Base-by-base conservation (phyloP, 345 rosid species). In the Draba incana region DNA sequence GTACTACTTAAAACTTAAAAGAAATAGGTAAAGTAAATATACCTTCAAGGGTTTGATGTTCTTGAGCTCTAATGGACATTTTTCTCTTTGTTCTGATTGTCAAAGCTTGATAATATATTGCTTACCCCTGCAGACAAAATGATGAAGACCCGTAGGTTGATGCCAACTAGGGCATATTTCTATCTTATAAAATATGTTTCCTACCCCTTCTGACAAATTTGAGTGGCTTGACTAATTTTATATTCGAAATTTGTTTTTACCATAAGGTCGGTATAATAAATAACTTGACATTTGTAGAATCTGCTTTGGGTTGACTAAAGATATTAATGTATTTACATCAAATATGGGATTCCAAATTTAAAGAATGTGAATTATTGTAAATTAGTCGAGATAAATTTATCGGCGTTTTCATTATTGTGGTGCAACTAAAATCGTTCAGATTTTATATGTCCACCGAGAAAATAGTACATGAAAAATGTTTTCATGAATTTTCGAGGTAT, bases 51-150 rank as follows among this genome's bases (percentile, higher is more conserved):
- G 3, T 66, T 66, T 66, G 77, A 25, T 50, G 61, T 58, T 66
- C 77, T 50, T 73, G 72, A 73, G 49, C 62, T 58, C 46, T 58
- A 42, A 51, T 73, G 56, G 77, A 74, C 77, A 74, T 74, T 27
- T 66, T 59, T 0, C 52, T 8, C 35, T 50, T 24, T 33, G 25
- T 68, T 50, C 71, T 66, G 30, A 23, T 42, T 74, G 41, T 58
- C 56, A 50, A 66, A 66, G 13, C 55, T 28, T 28, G 31, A 28
- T 4, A 4, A 28, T 28, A 28, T 28, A 28, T 28, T 28, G 31
- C 31, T 28, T 28, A 28, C 4, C 31, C 31, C 31, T 28, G 31
- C 31, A 28, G 31, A 72, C 54, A 51, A 57, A 57, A 50, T 65
- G 52, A 48, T 47, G 50, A 71, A 6, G 43, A 30, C 69, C 15